Base-by-base conservation (phyloP, 78 protist genomes). In the Guillardia theta region DNA sequence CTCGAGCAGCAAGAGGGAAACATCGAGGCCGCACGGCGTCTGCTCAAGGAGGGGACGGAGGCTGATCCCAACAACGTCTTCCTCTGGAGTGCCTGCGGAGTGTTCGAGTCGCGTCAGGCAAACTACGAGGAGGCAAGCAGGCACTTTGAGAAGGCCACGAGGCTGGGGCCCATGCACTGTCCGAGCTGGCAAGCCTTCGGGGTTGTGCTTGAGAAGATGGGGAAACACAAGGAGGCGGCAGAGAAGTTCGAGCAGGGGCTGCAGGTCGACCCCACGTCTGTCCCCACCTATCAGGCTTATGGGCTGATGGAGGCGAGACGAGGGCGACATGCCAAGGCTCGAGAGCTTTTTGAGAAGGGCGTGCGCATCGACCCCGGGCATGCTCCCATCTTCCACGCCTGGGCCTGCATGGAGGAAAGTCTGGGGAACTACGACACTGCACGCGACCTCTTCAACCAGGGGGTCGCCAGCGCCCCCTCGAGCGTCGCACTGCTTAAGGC, bases 151-250 rank as follows among this genome's bases (percentile, higher is more conserved):
- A 46, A 10, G n/a, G 9, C 43, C 78, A 50, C 58, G n/a, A n/a
- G 9, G 88, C 88, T 9, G 37, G 43, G 12, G 50, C 90, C 18
- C 37, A 15, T 36, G 48, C 90, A 78, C 48, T 78, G 90, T 19
- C 90, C 10, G 48, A 78, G 53, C 24, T 78, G 90, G 90, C 90
- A 78, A 50, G 90, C 90, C 53, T 78, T 44, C 50, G 90, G 50
- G 37, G 90, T 78, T 9, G 10, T 39, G 47, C 45, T 64, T 6
- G 80, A 64, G 21, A 64, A 64, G 19, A 18, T 21, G 41, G 80
- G 80, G 41, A 24, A 36, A 10, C 10, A 30, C n/a, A n/a, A 0
- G 8, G 44, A 78, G 48, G 90, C 90, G 53, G 90, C 90, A 10
- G 90, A n/a, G 1, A 78, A 78, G 50, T 78, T 78, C 48, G 39